phyloP scores from a whole-genome alignment of 495 filamentous ascomycete genomes.

The Amniculicola lignicola region DNA sequence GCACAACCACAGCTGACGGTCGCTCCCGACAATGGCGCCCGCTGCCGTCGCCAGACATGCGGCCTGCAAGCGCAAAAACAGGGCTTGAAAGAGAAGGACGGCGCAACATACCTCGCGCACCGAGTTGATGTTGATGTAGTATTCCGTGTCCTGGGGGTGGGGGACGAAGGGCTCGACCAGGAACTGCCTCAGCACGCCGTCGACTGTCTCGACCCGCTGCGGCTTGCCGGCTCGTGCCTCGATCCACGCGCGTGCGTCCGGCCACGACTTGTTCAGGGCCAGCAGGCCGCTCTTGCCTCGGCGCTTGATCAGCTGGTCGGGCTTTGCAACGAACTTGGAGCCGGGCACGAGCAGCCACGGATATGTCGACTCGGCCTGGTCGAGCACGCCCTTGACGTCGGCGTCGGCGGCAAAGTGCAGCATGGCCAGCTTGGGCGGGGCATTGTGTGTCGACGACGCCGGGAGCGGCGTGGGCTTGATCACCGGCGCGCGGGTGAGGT shows the following conservation, averaged over 20 bases:
- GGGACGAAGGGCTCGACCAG: slow-evolving; percentile 98
- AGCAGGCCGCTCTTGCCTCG: slow-evolving; percentile 97
- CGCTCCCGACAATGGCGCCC: no score
- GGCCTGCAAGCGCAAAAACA: no score
- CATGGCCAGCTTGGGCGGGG: slow-evolving; percentile 83
- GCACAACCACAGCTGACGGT: no score
- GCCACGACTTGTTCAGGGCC: slow-evolving; percentile 95
- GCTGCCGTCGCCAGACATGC: no score
- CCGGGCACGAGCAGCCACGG: slow-evolving; percentile 83
- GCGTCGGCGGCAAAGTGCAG: slow-evolving; percentile 90
- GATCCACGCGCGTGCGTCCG: slow-evolving; percentile 89
- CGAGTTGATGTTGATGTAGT: slow-evolving; percentile 97
- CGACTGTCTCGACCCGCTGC: slow-evolving; percentile 86
- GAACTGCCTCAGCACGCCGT: slow-evolving; percentile 87
- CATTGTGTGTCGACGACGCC: slow-evolving; percentile 79
- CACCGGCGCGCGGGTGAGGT: slow-evolving; percentile 95
- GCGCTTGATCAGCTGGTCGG: slow-evolving; percentile 99
- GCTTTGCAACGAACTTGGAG: slow-evolving; percentile 96
- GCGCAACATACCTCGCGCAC: slow-evolving; percentile 72
- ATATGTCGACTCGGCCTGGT: slow-evolving; percentile 92
- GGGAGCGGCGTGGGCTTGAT: slow-evolving; percentile 98
- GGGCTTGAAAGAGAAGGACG: slow-evolving; percentile 15
- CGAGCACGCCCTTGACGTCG: slow-evolving; percentile 76
- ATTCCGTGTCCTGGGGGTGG: slow-evolving; percentile 87
- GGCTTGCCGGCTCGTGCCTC: slow-evolving; percentile 84